Conservation (phyloP, 257 asterid species). For the Penstemon eatonii region DNA sequence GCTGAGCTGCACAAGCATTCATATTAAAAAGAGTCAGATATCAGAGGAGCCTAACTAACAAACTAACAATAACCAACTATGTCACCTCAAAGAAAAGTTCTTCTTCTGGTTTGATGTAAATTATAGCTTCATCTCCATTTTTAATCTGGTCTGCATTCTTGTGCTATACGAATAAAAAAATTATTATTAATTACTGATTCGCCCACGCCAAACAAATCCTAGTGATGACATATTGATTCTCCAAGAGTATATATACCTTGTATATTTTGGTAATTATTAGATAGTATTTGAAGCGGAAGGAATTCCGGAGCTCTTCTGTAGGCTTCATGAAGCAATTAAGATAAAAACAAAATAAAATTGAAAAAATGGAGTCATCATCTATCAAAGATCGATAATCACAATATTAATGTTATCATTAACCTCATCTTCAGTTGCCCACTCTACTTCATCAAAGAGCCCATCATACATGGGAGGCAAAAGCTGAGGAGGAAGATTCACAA, state of each 20-base stretch:
- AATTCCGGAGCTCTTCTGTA: slow-evolving; percentile 66
- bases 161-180: slow-evolving; percentile 41
- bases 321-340: slow-evolving; percentile 48
- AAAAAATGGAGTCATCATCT: slow-evolving; percentile 10
- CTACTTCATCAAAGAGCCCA: slow-evolving; percentile 82
- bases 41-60: slow-evolving; percentile 13
- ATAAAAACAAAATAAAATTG: slow-evolving; percentile 22
- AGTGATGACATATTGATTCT: background rate
- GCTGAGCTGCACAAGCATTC: slow-evolving; percentile 67
- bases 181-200: slow-evolving; percentile 1
- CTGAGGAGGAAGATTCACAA: slow-evolving; percentile 93
- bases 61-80: background rate
- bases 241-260: slow-evolving; percentile 52
- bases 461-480: slow-evolving; percentile 90
- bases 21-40: slow-evolving; percentile 16
- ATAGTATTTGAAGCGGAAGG: slow-evolving; percentile 71
- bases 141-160: slow-evolving; percentile 48
- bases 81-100: slow-evolving; percentile 69
- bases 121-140: slow-evolving; percentile 51
- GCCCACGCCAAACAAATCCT: background rate
- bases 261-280: slow-evolving; percentile 77
- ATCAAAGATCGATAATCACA: slow-evolving; percentile 25
- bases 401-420: slow-evolving; percentile 38
- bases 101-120: slow-evolving; percentile 75
- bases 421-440: slow-evolving; percentile 98